phyloP scores from a whole-genome alignment of 2,329 filamentous ascomycete species.

The Aspergillus pseudotamarii region DNA sequence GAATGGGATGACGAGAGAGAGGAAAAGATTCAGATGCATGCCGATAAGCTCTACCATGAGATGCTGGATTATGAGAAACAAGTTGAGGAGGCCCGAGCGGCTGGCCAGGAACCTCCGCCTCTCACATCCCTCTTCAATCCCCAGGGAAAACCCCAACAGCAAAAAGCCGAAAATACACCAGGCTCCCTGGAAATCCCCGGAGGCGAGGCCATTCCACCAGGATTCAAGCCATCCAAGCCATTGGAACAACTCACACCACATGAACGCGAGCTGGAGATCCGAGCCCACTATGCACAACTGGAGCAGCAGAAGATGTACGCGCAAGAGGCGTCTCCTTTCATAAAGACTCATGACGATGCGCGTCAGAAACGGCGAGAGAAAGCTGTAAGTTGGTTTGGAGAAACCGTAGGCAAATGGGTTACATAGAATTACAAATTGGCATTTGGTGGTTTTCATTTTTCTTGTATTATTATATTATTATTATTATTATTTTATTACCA shows the following conservation, averaged over 20 bases:
- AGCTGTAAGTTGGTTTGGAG: constrained; percentile 46
- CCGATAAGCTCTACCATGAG: constrained; percentile 83
- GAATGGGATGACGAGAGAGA: constrained; percentile 69
- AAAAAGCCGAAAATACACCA: constrained; percentile 13
- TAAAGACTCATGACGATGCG: constrained; percentile 42
- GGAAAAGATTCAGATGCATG: constrained; percentile 93
- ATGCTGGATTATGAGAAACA: constrained; percentile 80
- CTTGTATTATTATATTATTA: constrained; percentile 21
- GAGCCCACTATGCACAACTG: constrained; percentile 40
- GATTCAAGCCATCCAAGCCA: constrained; percentile 40
- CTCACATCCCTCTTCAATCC: constrained; percentile 50
- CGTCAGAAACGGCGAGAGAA: constrained; percentile 42
- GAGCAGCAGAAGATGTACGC: constrained; percentile 41
- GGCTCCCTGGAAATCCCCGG: constrained; percentile 39
- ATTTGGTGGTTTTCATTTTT: constrained; percentile 5
- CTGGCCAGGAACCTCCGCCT: constrained; percentile 45
- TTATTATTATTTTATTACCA: constrained; percentile 9
- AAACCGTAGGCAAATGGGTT: constrained; percentile 46
- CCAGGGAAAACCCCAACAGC: constrained; percentile 23
- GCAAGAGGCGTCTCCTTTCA: constrained; percentile 38
- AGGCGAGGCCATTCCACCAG: constrained; percentile 37
- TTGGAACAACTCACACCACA: constrained; percentile 48
- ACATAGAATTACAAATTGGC: constrained; percentile 26
- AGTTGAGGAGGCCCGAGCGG: constrained; percentile 61
- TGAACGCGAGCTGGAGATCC: constrained; percentile 49